Evolutionary conservation across 768 basidiomycete genomes (phyloP).

Genomic region (Leccinum disarticulatum): DNA sequence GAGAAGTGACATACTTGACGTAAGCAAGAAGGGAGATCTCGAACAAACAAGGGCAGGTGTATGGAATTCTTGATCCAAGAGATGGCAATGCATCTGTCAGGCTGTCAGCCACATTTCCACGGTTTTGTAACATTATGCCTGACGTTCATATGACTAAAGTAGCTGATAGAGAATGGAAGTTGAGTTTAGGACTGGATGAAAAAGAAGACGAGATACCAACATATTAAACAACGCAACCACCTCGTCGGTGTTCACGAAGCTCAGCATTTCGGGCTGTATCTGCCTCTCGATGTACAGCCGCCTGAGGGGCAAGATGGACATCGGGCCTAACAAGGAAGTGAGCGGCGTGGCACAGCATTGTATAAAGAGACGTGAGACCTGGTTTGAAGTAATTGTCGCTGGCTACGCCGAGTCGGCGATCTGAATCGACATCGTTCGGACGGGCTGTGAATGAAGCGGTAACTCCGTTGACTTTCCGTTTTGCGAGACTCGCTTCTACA

Average conservation of each 20-base stretch:
- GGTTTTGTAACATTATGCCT: slow-evolving; percentile 29
- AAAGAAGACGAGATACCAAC: slow-evolving; percentile 44
- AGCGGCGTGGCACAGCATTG: background rate
- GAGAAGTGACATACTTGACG: slow-evolving; percentile 64
- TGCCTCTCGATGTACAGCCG: slow-evolving; percentile 85
- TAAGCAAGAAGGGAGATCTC: slow-evolving; percentile 91
- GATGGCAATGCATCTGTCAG: slow-evolving; percentile 68
- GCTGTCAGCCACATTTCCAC: slow-evolving; percentile 8
- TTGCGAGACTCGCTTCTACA: slow-evolving; percentile 85
- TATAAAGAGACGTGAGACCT: slow-evolving; percentile 44
- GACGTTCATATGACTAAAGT: slow-evolving; percentile 75
- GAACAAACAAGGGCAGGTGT: slow-evolving; percentile 93
- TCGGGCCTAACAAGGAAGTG: slow-evolving; percentile 57
- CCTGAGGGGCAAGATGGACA: slow-evolving; percentile 83
- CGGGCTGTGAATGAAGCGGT: slow-evolving; percentile 42
- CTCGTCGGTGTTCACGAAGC: slow-evolving; percentile 83
- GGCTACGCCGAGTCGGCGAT: slow-evolving; percentile 71
- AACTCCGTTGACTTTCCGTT: slow-evolving; percentile 58
- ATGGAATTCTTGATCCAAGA: slow-evolving; percentile 87
- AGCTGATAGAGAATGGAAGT: slow-evolving; percentile 41
- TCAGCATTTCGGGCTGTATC: slow-evolving; percentile 91
- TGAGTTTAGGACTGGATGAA: slow-evolving; percentile 2
- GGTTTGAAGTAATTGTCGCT: slow-evolving; percentile 92
- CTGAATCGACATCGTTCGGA: slow-evolving; percentile 36
- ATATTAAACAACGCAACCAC: slow-evolving; percentile 91